A percentile compares a stretch with the other conserved stretches of the same genome.
These are phyloP conservation scores for Casuarina glauca DNA, from an alignment of 306 rosid genomes.

Conservation along the genomic window DNA sequence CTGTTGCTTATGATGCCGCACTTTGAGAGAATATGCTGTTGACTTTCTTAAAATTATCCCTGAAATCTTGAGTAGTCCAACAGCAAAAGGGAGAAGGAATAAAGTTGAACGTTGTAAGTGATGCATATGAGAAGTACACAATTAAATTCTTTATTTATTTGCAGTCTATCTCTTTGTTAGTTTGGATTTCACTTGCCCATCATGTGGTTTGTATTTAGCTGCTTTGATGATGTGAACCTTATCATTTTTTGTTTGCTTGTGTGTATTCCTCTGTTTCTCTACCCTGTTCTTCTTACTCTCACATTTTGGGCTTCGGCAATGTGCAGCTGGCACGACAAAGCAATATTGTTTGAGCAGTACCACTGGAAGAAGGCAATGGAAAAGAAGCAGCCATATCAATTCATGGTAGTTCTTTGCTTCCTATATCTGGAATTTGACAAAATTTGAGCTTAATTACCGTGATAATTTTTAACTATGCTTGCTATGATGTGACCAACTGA, in stretches of 20 bases:
- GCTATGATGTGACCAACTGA: slow-evolving; percentile 12
- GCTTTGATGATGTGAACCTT: slow-evolving; percentile 4
- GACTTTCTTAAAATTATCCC: background rate
- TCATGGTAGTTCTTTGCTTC: slow-evolving; percentile 46
- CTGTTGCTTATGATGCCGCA: background rate
- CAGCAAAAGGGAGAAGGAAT: background rate
- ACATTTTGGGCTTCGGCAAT: slow-evolving; percentile 17
- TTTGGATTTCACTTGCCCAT: slow-evolving; percentile 7
- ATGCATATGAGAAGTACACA: background rate
- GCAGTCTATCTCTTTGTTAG: slow-evolving; percentile 14
- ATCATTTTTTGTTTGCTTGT: background rate
- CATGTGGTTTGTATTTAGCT: background rate
- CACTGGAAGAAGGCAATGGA: slow-evolving; percentile 81
- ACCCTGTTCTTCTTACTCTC: background rate
- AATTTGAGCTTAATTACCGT: slow-evolving; percentile 4
- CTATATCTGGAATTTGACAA: background rate
- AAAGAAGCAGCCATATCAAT: slow-evolving; percentile 67
- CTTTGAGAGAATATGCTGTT: background rate
- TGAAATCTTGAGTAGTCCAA: background rate
- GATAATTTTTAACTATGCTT: slow-evolving; percentile 13
- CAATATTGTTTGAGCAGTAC: slow-evolving; percentile 73
- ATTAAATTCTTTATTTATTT: slow-evolving; percentile 12
- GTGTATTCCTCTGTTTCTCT: background rate
- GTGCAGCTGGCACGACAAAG: slow-evolving; percentile 91
- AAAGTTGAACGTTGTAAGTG: too few species aligned